Evolutionary conservation across 352 stramenopile species (phyloP).

Genomic region (Pythium coloratum): DNA sequence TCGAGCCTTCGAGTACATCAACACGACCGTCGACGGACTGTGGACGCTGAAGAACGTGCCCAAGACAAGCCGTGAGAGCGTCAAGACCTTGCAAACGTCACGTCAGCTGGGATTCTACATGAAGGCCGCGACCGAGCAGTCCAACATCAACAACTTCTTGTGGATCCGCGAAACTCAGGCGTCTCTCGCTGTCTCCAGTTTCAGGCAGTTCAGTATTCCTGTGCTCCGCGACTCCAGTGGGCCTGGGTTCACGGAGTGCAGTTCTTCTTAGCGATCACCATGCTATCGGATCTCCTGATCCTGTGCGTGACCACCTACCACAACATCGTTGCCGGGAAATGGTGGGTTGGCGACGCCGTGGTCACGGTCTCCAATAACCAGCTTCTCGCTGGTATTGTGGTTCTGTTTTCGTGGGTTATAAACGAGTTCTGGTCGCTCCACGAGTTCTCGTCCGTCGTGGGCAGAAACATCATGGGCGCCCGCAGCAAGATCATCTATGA

Average conservation of each 20-base stretch:
- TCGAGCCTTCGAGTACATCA: constrained; percentile 12
- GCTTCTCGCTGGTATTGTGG: constrained; percentile 30
- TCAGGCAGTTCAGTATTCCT: neutral
- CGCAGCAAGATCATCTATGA: neutral
- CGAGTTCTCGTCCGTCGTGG: constrained; percentile 30
- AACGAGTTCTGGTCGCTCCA: constrained; percentile 46
- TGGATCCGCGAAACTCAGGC: neutral
- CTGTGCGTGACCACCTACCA: constrained; percentile 31
- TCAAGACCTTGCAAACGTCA: constrained; percentile 8
- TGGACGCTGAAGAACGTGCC: constrained; percentile 17
- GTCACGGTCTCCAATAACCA: constrained; percentile 33
- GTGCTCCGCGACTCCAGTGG: constrained; percentile 38
- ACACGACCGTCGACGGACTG: constrained; percentile 1
- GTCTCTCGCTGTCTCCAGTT: neutral
- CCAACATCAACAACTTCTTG: constrained; percentile 18
- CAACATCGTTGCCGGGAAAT: constrained; percentile 14
- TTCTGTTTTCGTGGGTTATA: constrained; percentile 42
- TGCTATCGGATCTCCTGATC: constrained; percentile 4
- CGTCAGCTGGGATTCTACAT: constrained; percentile 17
- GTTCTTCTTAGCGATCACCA: constrained; percentile 33
- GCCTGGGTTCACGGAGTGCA: constrained; percentile 53
- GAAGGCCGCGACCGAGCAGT: constrained; percentile 16
- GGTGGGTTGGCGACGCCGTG: constrained; percentile 20
- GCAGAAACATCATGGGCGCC: constrained; percentile 9
- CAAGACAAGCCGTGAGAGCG: neutral